Evolutionary conservation across 257 asterid species (phyloP).

Genomic region (Haberlea rhodopensis): DNA sequence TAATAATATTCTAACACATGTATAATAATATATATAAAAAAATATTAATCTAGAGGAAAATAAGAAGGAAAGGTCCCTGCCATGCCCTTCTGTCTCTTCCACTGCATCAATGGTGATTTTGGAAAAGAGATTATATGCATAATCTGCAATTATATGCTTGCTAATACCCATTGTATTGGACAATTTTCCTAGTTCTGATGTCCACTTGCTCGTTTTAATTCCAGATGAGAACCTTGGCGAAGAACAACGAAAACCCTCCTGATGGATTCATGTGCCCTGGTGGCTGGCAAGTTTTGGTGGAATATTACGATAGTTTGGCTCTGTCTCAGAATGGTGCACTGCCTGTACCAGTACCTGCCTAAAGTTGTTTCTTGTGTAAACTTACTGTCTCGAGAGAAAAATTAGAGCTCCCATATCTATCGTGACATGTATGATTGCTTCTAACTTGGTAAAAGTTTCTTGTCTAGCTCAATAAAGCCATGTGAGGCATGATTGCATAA

Average conservation of each 20-base stretch:
- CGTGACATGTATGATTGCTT: background rate
- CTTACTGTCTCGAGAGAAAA: background rate
- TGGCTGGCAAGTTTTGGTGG: conserved; percentile 58
- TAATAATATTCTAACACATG: too few species aligned
- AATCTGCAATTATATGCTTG: background rate
- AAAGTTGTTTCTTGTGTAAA: background rate
- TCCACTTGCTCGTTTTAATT: background rate
- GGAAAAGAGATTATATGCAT: background rate
- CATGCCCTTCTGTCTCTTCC: background rate
- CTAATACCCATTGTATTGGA: background rate
- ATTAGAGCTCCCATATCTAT: background rate
- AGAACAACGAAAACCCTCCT: conserved; percentile 53
- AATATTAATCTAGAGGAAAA: background rate
- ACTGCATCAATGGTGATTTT: background rate
- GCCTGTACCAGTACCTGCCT: conserved; percentile 32
- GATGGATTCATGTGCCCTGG: conserved; percentile 61
- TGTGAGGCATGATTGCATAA: background rate
- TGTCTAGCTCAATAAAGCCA: background rate
- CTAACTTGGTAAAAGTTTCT: background rate
- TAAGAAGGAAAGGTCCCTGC: background rate
- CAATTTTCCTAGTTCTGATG: background rate
- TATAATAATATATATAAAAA: too few species aligned
- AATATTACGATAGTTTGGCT: conserved; percentile 46
- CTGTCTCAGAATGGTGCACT: conserved; percentile 31
- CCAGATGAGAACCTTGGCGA: conserved; percentile 55